Evolutionary conservation across 805 yeast genomes (phyloP), one percentile per base, ranked within the genome.

Genomic region (Kodamaea restingae): DNA sequence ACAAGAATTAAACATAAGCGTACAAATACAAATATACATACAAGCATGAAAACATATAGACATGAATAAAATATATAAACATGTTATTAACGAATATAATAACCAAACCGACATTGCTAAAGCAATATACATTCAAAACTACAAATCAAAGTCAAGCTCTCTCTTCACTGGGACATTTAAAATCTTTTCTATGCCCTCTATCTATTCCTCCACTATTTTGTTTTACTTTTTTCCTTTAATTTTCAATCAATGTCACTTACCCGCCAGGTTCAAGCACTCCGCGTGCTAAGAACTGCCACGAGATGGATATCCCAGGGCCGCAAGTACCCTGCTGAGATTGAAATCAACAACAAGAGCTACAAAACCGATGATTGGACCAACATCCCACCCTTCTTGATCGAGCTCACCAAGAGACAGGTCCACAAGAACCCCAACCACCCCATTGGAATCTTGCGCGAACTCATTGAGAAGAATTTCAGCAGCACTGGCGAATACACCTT

Each of bases 391-490:
- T 71, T 83, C 26, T 88, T 93, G 30, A 51, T 81, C 8, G 73
- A 71, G 4, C 65, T 87, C 21, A 79, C 88, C 0, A 83, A 80
- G 17, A 72, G 95, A 45, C 75, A 84, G 36, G 65, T 91, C 18
- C 96, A 91, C 57, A 70, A 78, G 35, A 67, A 85, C 44, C 75
- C 78, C 15, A 65, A 79, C 47, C 98, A 93, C 60, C 98, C 98
- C 5, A 78, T 93, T 28, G 96, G 96, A 2, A 91, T 90, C 37
- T 70, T 93, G 25, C 74, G 88, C 33, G 70, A 76, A 15, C 67
- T 90, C 44, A 79, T 93, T 31, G 95, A 90, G 56, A 61, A 58
- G 12, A 78, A 81, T 43, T 78, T 93, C 56, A 50, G 68, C 14
- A 76, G 75, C 0, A 61, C 82, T 33, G 95, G 88, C 2, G 42